These are phyloP conservation scores for Lentinula boryana DNA, from an alignment of 768 basidiomycete genomes.

Conservation along the genomic window DNA sequence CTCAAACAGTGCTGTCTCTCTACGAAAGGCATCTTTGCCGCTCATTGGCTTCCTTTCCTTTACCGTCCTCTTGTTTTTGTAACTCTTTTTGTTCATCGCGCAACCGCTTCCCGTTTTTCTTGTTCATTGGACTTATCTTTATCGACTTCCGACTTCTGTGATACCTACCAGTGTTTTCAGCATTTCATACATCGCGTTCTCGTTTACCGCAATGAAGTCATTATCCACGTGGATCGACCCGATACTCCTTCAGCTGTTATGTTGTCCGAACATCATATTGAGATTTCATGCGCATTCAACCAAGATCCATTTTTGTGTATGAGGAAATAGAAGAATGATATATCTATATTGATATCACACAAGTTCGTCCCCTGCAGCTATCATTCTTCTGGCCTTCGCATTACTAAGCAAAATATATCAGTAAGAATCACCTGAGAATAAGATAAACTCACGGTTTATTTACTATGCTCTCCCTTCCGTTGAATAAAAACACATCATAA, in stretches of 20 bases:
- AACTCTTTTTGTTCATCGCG: background rate
- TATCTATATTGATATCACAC: background rate
- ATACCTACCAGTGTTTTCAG: background rate
- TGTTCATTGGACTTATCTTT: background rate
- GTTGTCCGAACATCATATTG: background rate
- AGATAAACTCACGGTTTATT: conserved; percentile 40
- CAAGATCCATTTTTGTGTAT: background rate
- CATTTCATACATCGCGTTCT: background rate
- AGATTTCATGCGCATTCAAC: too few relatives aligned
- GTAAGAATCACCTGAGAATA: background rate
- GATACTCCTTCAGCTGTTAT: background rate
- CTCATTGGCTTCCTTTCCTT: background rate
- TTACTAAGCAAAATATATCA: background rate
- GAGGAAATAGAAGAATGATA: background rate
- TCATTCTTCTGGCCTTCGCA: conserved; percentile 3
- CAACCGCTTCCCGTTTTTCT: background rate
- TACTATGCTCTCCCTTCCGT: conserved; percentile 46
- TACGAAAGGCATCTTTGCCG: background rate
- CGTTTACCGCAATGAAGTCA: background rate
- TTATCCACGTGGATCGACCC: background rate
- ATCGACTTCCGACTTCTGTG: background rate
- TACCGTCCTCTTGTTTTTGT: background rate
- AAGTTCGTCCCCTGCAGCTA: conserved; percentile 1
- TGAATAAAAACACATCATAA: conserved; percentile 60
- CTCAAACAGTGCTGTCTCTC: background rate